Conservation (phyloP, 306 rosid genomes). For the Comarum palustre region DNA sequence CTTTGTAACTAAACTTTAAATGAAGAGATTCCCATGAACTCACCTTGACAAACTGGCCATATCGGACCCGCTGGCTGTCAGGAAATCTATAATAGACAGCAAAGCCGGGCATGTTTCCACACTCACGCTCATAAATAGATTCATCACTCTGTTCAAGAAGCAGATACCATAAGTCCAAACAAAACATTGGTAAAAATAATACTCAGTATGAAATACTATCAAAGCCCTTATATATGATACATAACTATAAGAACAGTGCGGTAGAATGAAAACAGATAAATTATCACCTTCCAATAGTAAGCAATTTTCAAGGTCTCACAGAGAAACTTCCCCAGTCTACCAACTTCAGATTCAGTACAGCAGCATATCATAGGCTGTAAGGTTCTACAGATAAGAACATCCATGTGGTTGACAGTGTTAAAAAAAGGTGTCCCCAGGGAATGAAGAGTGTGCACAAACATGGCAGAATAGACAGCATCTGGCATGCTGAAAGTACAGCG, state of each 20-base stretch:
- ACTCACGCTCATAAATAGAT: constrained; percentile 91
- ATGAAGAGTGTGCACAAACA: constrained; percentile 95
- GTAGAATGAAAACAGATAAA: constrained; percentile 6
- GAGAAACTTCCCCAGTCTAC: constrained; percentile 93
- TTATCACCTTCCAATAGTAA: constrained; percentile 85
- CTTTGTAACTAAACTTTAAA: not conserved
- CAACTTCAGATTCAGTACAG: constrained; percentile 94
- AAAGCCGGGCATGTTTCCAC: constrained; percentile 99
- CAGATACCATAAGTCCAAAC: constrained; percentile 6
- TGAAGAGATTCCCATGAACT: constrained; percentile 28
- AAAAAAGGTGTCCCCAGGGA: constrained; percentile 98
- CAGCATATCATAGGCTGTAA: constrained; percentile 99
- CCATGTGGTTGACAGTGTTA: constrained; percentile 97
- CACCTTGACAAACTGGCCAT: constrained; percentile 93
- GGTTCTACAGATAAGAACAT: constrained; percentile 89
- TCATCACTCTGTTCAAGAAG: constrained; percentile 75
- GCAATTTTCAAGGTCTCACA: constrained; percentile 94
- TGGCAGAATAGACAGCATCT: constrained; percentile 97
- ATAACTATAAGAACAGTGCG: not conserved
- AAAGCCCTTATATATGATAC: not conserved
- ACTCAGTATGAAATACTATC: not conserved
- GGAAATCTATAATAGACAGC: constrained; percentile 97
- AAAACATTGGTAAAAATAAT: not conserved
- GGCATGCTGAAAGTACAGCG: constrained; percentile 99
- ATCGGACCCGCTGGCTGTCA: constrained; percentile 84